These are phyloP conservation scores for Trichoderma asperellum DNA, from an alignment of 2,329 filamentous ascomycete species.

Conservation along the genomic window DNA sequence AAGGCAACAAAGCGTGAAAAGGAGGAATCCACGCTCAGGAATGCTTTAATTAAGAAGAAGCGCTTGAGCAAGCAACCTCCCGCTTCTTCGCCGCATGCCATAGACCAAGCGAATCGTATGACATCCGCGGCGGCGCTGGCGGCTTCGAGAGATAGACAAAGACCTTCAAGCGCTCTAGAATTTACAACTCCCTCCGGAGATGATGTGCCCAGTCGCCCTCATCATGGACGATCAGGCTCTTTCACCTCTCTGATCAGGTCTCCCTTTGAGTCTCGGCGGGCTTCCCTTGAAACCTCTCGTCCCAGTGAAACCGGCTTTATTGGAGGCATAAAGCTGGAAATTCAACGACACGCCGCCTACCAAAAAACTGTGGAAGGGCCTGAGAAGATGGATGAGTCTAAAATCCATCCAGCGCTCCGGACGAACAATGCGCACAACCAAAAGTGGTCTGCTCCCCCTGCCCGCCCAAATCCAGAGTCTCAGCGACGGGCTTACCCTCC, in stretches of 20 bases:
- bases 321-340: conserved; percentile 48
- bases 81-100: conserved; percentile 31
- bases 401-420: conserved; percentile 44
- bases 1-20: conserved; percentile 15
- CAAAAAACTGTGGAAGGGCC: conserved; percentile 37
- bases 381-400: conserved; percentile 35
- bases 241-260: conserved; percentile 43
- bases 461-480: conserved; percentile 33
- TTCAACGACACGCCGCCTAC: conserved; percentile 43
- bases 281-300: conserved; percentile 39
- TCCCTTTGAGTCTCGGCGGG: conserved; percentile 43
- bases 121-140: conserved; percentile 31
- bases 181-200: conserved; percentile 33
- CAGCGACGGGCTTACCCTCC: conserved; percentile 43
- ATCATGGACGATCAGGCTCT: conserved; percentile 44
- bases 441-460: conserved; percentile 37
- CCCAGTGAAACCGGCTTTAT: conserved; percentile 44
- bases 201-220: conserved; percentile 33
- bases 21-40: conserved; percentile 32
- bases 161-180: conserved; percentile 38
- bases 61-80: conserved; percentile 43
- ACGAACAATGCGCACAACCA: conserved; percentile 33
- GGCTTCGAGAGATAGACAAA: conserved; percentile 24
- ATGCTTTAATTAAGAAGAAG: conserved; percentile 35
- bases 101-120: conserved; percentile 29